Evolutionary conservation across 768 basidiomycete genomes (phyloP), one percentile per base, ranked within the genome.

Genomic region (Collybia sp.): DNA sequence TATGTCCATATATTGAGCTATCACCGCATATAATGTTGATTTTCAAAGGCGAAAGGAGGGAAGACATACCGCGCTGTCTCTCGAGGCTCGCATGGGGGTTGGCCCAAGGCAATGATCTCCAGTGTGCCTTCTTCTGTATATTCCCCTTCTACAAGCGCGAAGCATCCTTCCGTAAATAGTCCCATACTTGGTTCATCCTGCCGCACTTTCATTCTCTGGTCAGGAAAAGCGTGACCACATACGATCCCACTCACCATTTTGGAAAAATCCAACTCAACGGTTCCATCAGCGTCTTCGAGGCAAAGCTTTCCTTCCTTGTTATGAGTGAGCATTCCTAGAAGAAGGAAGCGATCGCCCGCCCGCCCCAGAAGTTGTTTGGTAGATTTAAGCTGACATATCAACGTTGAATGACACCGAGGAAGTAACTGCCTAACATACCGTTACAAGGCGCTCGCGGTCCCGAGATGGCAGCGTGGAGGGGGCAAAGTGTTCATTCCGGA

Each of bases 401-500:
- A 42, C 34, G 44, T 31, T 1, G 40, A 11, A 44, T 33, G 19
- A 12, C 36, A 40, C 4, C 3, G 25, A 5, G 40, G 30, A 41
- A 48, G 16, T 9, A 33, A 30, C 15, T 9, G 25, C 38, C 18
- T 10, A 3, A 50, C 82, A 53, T 58, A 91, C 92, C 51, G 95
- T 96, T 39, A 98, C 84, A 46, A 96, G 83, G 46, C 83, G 82
- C 50, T 86, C 84, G 48, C 93, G 72, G 64, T 98, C 91, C 43
- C 83, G 80, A 12, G 92, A 93, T 35, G 93, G 89, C 33, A 98
- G 66, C 0, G 93, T 93, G 5, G 95, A 95, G 2, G 96, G 94
- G 2, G 92, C 92, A 66, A 99, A 99, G 63, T 98, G 93, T 60
- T 99, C 96, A 58, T 97, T 98, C 34, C 96, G 76, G 33, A 97